phyloP scores from a whole-genome alignment of 163 green algal genomes.

The Scenedesmus sp. region DNA sequence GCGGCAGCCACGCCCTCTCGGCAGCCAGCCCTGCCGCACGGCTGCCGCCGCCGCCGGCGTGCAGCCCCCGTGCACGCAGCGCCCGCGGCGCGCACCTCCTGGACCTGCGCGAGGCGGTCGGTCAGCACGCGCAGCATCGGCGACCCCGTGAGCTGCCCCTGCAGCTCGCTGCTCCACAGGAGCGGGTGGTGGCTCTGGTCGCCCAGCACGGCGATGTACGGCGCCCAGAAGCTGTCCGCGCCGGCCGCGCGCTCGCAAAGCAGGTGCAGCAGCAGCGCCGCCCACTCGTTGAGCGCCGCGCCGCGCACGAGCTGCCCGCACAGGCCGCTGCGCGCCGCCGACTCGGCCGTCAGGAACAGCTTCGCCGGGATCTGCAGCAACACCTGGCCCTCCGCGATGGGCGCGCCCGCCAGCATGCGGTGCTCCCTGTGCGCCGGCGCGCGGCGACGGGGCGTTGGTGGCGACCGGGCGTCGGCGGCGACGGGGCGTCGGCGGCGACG shows the following conservation, averaged over 20 bases:
- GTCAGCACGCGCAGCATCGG: constrained; percentile 48
- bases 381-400: not conserved
- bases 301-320: constrained; percentile 27
- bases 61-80: not conserved
- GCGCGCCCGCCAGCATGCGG: constrained; percentile 20
- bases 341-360: constrained; percentile 38
- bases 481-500: no score
- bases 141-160: constrained; percentile 50
- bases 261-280: constrained; percentile 64
- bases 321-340: constrained; percentile 22
- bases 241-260: constrained; percentile 58
- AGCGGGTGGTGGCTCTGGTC: constrained; percentile 60
- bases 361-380: constrained; percentile 28
- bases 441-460: not conserved
- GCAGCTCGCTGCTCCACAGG: constrained; percentile 52
- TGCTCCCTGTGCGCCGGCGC: constrained; percentile 11
- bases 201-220: constrained; percentile 58
- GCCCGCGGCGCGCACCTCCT: constrained; percentile 12
- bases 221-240: constrained; percentile 56
- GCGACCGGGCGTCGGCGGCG: no score
- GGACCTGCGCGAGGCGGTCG: constrained; percentile 54
- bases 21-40: not conserved
- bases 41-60: not conserved
- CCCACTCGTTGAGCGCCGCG: constrained; percentile 56
- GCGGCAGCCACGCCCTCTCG: not conserved